Conservation (phyloP, 2,329 filamentous ascomycete genomes). For the Aspergillus sp. region DNA sequence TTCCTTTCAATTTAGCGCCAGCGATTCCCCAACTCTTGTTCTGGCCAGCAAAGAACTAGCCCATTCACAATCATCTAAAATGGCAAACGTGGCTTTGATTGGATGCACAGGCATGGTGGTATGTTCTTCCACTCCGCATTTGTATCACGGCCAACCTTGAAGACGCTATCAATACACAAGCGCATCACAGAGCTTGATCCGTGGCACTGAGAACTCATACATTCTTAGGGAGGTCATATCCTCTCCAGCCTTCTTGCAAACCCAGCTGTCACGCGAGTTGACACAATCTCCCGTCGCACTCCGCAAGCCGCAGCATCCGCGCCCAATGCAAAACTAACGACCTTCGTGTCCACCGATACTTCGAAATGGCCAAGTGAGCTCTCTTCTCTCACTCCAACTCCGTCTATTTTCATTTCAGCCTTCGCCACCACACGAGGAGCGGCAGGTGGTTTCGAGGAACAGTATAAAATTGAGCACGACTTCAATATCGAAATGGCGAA, state of each 20-base stretch:
- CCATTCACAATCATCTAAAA: conserved; percentile 18
- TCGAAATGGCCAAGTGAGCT: conserved; percentile 67
- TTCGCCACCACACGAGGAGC: conserved; percentile 76
- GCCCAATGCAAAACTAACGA: conserved; percentile 60
- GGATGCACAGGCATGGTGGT: conserved; percentile 53
- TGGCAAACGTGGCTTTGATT: conserved; percentile 47
- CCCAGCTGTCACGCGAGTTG: conserved; percentile 39
- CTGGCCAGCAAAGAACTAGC: background rate
- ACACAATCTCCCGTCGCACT: conserved; percentile 47
- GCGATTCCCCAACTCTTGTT: background rate
- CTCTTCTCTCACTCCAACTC: conserved; percentile 53
- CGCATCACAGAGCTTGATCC: background rate
- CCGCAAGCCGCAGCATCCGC: conserved; percentile 45
- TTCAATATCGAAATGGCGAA: conserved; percentile 77
- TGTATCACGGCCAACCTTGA: background rate
- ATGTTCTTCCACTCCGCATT: conserved; percentile 23
- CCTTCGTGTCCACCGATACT: conserved; percentile 67
- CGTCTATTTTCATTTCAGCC: conserved; percentile 70
- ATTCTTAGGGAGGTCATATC: conserved; percentile 68
- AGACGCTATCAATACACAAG: background rate
- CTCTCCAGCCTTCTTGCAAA: conserved; percentile 54
- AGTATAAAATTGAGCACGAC: conserved; percentile 86
- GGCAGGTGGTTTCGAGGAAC: conserved; percentile 74
- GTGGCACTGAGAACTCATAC: conserved; percentile 18
- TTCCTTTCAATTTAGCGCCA: background rate